phyloP scores from a whole-genome alignment of 2,329 filamentous ascomycete species.

The Ophiostoma piceae region DNA sequence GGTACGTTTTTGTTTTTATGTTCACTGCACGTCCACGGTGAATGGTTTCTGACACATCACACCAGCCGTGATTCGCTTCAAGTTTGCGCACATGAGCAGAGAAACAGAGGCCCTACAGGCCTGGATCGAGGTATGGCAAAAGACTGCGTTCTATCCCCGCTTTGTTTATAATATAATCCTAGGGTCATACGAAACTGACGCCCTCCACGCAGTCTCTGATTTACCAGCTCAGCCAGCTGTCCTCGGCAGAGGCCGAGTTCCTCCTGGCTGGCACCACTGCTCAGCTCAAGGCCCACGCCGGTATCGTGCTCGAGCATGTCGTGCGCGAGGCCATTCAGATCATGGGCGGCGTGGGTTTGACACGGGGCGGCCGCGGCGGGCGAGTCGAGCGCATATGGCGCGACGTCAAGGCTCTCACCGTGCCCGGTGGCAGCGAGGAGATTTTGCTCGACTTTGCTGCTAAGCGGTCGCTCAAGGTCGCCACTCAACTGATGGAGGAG shows the following conservation, averaged over 20 bases:
- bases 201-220: neutral
- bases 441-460: neutral
- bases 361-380: neutral
- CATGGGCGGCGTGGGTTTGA: neutral
- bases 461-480: neutral
- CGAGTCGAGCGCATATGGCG: neutral
- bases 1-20: too few species aligned
- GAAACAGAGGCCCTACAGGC: neutral
- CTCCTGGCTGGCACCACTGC: neutral
- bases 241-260: neutral
- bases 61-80: neutral
- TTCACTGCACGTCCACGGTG: too few species aligned
- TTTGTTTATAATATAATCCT: too few species aligned
- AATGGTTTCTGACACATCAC: too few species aligned
- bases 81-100: neutral
- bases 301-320: neutral
- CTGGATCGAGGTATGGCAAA: neutral
- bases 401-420: neutral
- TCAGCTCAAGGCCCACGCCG: neutral
- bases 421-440: neutral
- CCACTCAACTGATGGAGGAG: neutral
- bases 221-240: neutral
- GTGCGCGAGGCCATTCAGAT: neutral
- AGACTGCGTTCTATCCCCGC: too few species aligned
- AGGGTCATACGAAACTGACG: too few species aligned